Evolutionary conservation across 495 filamentous ascomycete species (phyloP).

Genomic region (Penicillium parvum): DNA sequence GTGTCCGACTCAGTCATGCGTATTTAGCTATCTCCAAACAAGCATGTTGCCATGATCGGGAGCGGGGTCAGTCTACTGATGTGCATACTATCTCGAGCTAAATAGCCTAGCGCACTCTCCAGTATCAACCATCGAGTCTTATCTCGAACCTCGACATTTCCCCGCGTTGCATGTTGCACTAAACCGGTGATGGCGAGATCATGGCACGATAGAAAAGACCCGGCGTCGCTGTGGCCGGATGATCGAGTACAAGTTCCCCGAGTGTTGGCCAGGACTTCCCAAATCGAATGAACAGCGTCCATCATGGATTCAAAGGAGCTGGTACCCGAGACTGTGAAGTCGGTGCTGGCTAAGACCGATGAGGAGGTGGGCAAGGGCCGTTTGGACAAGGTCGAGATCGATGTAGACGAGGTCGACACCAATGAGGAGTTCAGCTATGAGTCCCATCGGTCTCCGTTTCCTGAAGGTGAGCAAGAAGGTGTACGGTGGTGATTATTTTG

Average conservation of each 20-base stretch:
- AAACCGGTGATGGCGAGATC: neutral
- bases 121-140: neutral
- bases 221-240: neutral
- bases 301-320: conserved; percentile 17
- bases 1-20: too few species aligned
- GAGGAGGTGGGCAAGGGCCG: conserved; percentile 27
- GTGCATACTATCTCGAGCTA: neutral
- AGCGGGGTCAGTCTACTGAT: conserved; percentile 2
- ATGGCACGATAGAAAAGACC: neutral
- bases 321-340: conserved; percentile 12
- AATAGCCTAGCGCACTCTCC: neutral
- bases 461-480: conserved; percentile 36
- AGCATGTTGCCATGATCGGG: too few species aligned
- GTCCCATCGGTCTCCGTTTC: conserved; percentile 33
- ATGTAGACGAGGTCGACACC: conserved; percentile 20
- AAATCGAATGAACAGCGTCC: neutral
- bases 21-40: too few species aligned
- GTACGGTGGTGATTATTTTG: neutral
- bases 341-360: conserved; percentile 8
- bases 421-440: conserved; percentile 34
- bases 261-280: too few species aligned
- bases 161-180: conserved; percentile 4
- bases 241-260: too few species aligned
- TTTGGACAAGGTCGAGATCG: conserved; percentile 28
- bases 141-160: conserved; percentile 8